Conservation (phyloP, 2,329 filamentous ascomycete species). For the Bipolaris oryzae region DNA sequence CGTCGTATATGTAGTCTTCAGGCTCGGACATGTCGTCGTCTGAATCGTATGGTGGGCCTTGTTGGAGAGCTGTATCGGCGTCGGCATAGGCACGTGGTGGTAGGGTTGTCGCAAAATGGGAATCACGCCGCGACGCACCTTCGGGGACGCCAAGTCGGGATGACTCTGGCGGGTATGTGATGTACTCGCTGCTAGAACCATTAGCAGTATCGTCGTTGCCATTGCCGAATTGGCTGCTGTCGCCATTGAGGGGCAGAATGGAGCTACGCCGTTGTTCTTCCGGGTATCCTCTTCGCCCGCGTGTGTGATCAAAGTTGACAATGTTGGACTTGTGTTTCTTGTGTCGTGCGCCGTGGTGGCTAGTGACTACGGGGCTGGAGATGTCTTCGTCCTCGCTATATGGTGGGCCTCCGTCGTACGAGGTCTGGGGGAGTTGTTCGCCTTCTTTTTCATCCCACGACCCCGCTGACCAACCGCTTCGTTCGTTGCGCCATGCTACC, state of each 20-base stretch:
- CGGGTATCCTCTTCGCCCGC: conserved; percentile 41
- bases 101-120: conserved; percentile 59
- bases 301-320: conserved; percentile 49
- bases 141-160: conserved; percentile 38
- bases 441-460: conserved; percentile 59
- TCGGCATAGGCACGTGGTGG: conserved; percentile 52
- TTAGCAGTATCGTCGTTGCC: conserved; percentile 71
- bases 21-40: conserved; percentile 57
- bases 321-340: conserved; percentile 72
- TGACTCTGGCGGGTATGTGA: conserved; percentile 72
- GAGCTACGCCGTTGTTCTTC: conserved; percentile 54
- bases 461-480: conserved; percentile 61
- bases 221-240: conserved; percentile 75
- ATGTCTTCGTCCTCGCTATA: conserved; percentile 97
- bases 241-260: conserved; percentile 60
- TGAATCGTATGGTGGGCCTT: conserved; percentile 48
- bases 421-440: conserved; percentile 78
- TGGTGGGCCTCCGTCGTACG: conserved; percentile 80
- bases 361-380: conserved; percentile 84
- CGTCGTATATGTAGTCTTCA: conserved; percentile 62
- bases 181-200: conserved; percentile 78
- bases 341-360: conserved; percentile 67
- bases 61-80: conserved; percentile 48
- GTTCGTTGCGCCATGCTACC: conserved; percentile 72
- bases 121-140: conserved; percentile 54